phyloP scores from a whole-genome alignment of 2,329 filamentous ascomycete genomes.

The Stagonosporopsis rhizophila region DNA sequence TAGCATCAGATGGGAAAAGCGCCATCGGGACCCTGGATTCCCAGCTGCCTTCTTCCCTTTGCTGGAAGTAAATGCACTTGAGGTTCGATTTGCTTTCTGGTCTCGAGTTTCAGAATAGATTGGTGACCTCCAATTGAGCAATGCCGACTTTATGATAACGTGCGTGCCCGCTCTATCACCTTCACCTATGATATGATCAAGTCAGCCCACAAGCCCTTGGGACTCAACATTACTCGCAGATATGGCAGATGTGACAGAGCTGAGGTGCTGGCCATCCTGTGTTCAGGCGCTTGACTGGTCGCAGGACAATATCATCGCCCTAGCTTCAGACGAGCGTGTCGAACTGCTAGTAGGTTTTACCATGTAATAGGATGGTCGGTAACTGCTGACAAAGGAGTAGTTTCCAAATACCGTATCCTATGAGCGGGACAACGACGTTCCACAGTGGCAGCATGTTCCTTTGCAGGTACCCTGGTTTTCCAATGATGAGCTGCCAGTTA shows the following conservation, averaged over 20 bases:
- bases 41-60: constrained; percentile 6
- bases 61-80: neutral
- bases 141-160: neutral
- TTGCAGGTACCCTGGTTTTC: constrained; percentile 62
- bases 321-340: constrained; percentile 63
- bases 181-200: constrained; percentile 2
- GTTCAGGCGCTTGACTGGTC: constrained; percentile 66
- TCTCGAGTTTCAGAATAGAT: neutral
- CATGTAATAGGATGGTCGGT: neutral
- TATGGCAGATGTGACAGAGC: constrained; percentile 47
- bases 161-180: neutral
- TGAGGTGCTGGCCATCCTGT: constrained; percentile 58
- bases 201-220: neutral
- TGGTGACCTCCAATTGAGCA: neutral
- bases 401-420: constrained; percentile 43
- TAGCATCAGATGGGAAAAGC: constrained; percentile 3
- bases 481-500: constrained; percentile 54
- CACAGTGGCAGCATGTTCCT: constrained; percentile 47
- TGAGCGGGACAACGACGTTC: constrained; percentile 39
- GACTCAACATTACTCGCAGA: neutral
- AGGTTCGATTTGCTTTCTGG: neutral
- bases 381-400: constrained; percentile 25
- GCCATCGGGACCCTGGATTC: constrained; percentile 8
- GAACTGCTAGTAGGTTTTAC: constrained; percentile 58
- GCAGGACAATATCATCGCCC: constrained; percentile 63